Evolutionary conservation across 2,329 filamentous ascomycete genomes (phyloP), one percentile per base, ranked within the genome.

Genomic region (Malbranchea zuffiana): DNA sequence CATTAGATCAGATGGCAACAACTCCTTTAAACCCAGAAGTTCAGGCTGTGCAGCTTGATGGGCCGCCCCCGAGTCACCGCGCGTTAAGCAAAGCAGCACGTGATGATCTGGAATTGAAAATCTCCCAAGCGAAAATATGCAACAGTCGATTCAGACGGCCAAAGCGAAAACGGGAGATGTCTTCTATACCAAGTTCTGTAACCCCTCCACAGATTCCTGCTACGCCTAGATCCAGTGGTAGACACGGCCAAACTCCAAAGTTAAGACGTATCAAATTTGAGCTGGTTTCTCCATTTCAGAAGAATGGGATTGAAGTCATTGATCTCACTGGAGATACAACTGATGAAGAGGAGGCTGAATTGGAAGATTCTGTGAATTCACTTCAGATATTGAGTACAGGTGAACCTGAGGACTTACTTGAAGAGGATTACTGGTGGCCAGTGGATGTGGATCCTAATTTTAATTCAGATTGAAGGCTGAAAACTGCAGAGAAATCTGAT

Each of bases 21-120:
- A 50, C 51, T 3, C 47, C 48, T 5, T 43, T 63, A 5, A 41
- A 41, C 1, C 30, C 47, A 5, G 45, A 56, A 10, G 43, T 47
- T 13, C 50, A 54, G 35, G 34, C 47, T 7, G 49, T 46, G 2
- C 61, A 63, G 27, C 49, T 63, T 8, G 44, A 52, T 33, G 56
- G 54, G 2, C 38, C 45, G 3, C 40, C 42, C 2, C 34, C 46
- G 1, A 31, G 44, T n/a, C 19, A 42, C 16, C 16, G 13, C 4
- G 47, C 38, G 0, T 43, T 61, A 6, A 47, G 51, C 24, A 17
- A 32, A 1, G 37, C 45, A 12, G 29, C 37, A 6, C 47, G 38
- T 4, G 47, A 52, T 23, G 17, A 32, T 0, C 55, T 17, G 40
- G 47, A 18, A 37, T 56, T 19, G 53, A 57, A 1, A 39, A 37